Base-by-base conservation (phyloP, 1,139 yeast species). In the Meyerozyma athensensis region DNA sequence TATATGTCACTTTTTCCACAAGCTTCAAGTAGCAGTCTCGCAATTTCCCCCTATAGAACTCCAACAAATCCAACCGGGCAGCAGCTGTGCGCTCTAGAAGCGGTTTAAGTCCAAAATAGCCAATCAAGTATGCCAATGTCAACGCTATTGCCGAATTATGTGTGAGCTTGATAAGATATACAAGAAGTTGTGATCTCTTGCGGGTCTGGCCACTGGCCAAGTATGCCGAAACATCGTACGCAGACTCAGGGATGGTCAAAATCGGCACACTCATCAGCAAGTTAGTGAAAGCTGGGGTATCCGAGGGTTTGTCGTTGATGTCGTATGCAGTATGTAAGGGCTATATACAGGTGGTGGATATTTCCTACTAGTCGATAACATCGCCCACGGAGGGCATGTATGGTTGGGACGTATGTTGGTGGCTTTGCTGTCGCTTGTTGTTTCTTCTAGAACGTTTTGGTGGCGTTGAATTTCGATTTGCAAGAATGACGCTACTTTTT, bases 211-310 rank as follows among this genome's bases (percentile, higher is more conserved):
- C 38, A 2, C 45, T 39, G 10, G 46, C 32, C 8, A 44, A 36
- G 42, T 61, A 66, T 7, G 53, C 43, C 13, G 54, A 44, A 2
- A 65, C 57, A 40, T 69, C 70, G 43, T 60, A 70, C 1, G 74
- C 66, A 2, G 68, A 41, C 43, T 70, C 76, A 2, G 76, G 74
- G 1, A 70, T 66, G 1, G 75, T 65, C 14, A 68, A 52, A 19
- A 57, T 50, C 2, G 73, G 72, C 5, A 68, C 57, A 10, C 46
- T 37, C 50, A 48, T 48, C 18, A 21, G 23, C 10, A 21, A n/a
- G 28, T 7, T 4, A 6, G 17, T 2, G 14, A 8, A 13, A 24
- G 13, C 28, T 24, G 28, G 28, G 28, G 28, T 24, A 24, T 24
- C 14, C 28, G 14, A 12, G 14, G 28, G 12, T 12, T 24, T n/a